Evolutionary conservation across 306 rosid species (phyloP), one percentile per base, ranked within the genome.

Genomic region (Sophora flavescens): DNA sequence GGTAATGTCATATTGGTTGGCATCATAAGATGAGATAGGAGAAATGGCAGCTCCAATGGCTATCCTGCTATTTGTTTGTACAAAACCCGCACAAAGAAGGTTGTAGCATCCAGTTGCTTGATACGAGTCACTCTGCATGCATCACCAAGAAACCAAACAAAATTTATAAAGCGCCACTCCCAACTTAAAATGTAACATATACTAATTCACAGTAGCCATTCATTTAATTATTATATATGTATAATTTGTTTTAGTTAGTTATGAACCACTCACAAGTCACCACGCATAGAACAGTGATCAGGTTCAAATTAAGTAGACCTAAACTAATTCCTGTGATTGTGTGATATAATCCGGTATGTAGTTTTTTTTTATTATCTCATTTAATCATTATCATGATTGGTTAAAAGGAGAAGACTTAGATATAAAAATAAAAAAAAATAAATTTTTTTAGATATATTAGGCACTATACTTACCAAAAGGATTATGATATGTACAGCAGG

Each of bases 1-100:
- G 74, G 92, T 85, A 26, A 95, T 84, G 56, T 95, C 99, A 45
- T 76, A 95, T 77, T 92, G 99, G 72, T 52, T 85, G 81, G 75
- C 54, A 26, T 85, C 68, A 30, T 17, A 66, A 6, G 97, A 92
- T 2, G 99, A 95, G 22, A 89, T 82, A 0, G 97, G 99, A 44
- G 99, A 89, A 72, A 95, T 95, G 81, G 99, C 89, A 56, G 99
- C 99, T 83, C 99, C 99, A 6, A 95, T 92, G 54, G 97, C 98
- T 52, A 95, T 84, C 65, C 77, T 88, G 58, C 87, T 87, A 64
- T 89, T 89, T 48, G 97, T 89, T 86, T 95, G 99, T 2, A 95
- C 79, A 87, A 95, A 95, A 6, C 99, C 97, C 0, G 99, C 44
- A 66, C 99, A 95, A 1, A 95, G 79, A 52, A 95, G 97, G 72